Evolutionary conservation across 805 yeast genomes (phyloP), one percentile per base, ranked within the genome.

Genomic region (Wickerhamomyces xylosicus): DNA sequence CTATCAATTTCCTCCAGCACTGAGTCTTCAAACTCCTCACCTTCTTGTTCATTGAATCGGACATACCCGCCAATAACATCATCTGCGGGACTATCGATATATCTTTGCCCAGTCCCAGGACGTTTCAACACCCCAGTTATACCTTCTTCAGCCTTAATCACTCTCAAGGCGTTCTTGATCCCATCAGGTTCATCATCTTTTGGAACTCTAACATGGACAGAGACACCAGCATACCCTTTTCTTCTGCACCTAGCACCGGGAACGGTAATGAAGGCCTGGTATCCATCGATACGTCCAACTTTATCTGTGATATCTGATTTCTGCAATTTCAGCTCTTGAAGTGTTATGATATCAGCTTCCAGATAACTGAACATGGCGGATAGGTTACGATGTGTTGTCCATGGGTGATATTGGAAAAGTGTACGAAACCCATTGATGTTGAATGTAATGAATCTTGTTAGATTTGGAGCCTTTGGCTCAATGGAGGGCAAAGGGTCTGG

Each of bases 161-260:
- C 85, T 2, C 67, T 60, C 19, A 87, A 53, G 2, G 67, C 54
- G 16, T 55, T 52, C 38, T 49, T 54, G 2, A 62, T 39, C 18
- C 45, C 34, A 1, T 57, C 53, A 0, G 71, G 57, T 19, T 79
- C 83, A 10, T 56, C 58, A 0, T 58, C 60, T 1, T 52, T 48
- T 1, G 80, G 75, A 3, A 64, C 58, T 35, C 87, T 62, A 2
- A 85, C 69, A 59, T 85, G 90, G 3, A 90, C 72, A 0, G 89
- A 95, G 1, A 90, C 97, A 0, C 98, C 98, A 40, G 90, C 74
- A 56, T 92, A 92, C 0, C 97, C 97, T 52, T 77, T 83, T 53
- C 77, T 83, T 21, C 10, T 21, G 10, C 25, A 21, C 25, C 10
- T 21, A 3, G 54, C 41, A 10, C 54, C 56, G 0, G 96, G 95